Percentiles rank a stretch among this genome's conserved stretches.
phyloP scores from a whole-genome alignment of 148 eudicot genomes.

The Selenicereus undatus region DNA sequence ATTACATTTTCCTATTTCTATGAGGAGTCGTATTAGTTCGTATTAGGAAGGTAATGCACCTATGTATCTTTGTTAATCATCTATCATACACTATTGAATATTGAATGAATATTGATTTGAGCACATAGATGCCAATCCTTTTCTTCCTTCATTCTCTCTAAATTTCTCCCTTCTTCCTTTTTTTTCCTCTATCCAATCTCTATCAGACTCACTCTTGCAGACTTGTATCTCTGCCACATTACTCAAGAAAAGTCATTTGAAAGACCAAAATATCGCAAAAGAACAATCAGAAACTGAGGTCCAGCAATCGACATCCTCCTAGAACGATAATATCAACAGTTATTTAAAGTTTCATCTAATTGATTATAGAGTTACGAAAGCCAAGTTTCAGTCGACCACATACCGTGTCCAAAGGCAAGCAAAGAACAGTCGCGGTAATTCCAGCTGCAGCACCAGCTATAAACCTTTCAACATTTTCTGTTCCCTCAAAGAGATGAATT shows the following conservation, averaged over 20 bases:
- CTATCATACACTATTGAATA: no score
- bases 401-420: constrained; percentile 75
- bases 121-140: no score
- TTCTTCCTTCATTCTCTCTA: no score
- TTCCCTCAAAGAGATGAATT: constrained; percentile 41
- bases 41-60: no score
- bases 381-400: constrained; percentile 22
- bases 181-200: no score
- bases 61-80: no score
- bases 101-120: no score
- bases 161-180: no score
- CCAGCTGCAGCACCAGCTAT: constrained; percentile 78
- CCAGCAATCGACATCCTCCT: no score
- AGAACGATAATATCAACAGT: no score
- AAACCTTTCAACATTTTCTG: constrained; percentile 48
- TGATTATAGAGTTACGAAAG: neutral
- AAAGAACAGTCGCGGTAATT: constrained; percentile 60
- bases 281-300: neutral
- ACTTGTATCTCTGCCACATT: neutral
- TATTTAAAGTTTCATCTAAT: neutral
- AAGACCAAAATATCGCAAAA: neutral
- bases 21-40: no score
- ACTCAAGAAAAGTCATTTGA: neutral
- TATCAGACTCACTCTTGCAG: neutral
- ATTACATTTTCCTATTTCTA: no score